Evolutionary conservation across 1,139 yeast species (phyloP).

Genomic region (Zygosaccharomyces pseudobailii): DNA sequence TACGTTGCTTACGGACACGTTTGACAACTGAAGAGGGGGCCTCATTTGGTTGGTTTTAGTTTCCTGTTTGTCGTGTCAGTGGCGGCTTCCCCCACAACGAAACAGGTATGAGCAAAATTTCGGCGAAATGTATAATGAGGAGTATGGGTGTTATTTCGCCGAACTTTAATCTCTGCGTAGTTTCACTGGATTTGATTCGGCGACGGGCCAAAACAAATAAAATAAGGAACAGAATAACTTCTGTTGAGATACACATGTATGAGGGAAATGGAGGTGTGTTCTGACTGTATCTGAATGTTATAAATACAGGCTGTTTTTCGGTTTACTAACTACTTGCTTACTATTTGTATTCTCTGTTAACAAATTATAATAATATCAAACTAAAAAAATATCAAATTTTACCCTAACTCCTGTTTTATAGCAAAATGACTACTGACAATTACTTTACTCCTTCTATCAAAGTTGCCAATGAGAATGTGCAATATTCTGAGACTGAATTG

Average conservation of each 20-base stretch:
- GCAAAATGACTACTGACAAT: constrained; percentile 9
- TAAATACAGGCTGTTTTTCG: constrained; percentile 1
- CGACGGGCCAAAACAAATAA: constrained; percentile 1
- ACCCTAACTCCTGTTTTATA: not conserved
- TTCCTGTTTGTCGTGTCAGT: constrained; percentile 1
- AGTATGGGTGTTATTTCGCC: constrained; percentile 6
- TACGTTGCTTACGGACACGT: not conserved
- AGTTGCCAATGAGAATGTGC: constrained; percentile 60
- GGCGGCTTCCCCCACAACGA: not conserved
- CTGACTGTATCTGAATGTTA: not conserved
- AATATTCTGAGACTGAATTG: constrained; percentile 54
- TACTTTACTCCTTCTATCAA: constrained; percentile 39
- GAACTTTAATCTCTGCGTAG: constrained; percentile 4
- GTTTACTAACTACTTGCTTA: not conserved
- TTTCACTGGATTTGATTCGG: constrained; percentile 3
- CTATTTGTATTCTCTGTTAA: not conserved
- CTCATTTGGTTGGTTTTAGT: not conserved
- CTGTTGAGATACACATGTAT: not conserved
- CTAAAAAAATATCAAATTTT: not conserved
- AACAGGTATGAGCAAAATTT: not conserved
- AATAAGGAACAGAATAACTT: not conserved
- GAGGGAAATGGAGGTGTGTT: not conserved
- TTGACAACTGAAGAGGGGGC: not conserved
- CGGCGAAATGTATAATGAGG: constrained; percentile 7
- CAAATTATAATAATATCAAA: no score